phyloP scores from a whole-genome alignment of 805 yeast genomes.

The Starmera pachycereana region DNA sequence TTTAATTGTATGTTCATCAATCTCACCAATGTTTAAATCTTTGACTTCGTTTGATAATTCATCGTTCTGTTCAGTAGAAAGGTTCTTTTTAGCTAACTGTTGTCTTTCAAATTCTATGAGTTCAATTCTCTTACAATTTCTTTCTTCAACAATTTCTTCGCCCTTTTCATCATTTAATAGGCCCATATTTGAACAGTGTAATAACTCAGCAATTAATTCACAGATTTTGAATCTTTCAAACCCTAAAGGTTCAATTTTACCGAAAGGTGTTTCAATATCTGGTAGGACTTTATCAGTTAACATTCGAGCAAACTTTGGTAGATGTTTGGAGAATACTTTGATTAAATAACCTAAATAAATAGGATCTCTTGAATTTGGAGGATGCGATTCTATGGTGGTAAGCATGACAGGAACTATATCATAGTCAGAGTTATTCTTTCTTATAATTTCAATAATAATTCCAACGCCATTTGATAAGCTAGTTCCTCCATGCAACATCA shows the following conservation, averaged over 20 bases:
- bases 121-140: slow-evolving; percentile 58
- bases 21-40: neutral
- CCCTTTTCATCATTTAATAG: slow-evolving; percentile 71
- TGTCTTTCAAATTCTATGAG: slow-evolving; percentile 27
- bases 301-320: slow-evolving; percentile 59
- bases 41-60: slow-evolving; percentile 19
- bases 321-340: slow-evolving; percentile 60
- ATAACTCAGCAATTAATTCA: slow-evolving; percentile 85
- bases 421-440: slow-evolving; percentile 94
- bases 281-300: slow-evolving; percentile 30
- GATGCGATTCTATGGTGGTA: slow-evolving; percentile 77
- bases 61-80: neutral
- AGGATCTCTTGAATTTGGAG: slow-evolving; percentile 89
- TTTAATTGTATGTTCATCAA: neutral
- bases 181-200: slow-evolving; percentile 97
- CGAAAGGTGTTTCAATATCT: slow-evolving; percentile 51
- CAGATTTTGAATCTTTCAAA: slow-evolving; percentile 85
- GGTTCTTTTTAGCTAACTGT: slow-evolving; percentile 4
- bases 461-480: slow-evolving; percentile 93
- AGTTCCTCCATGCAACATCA: slow-evolving; percentile 76
- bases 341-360: slow-evolving; percentile 84
- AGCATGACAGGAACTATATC: slow-evolving; percentile 80
- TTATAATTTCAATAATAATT: slow-evolving; percentile 83
- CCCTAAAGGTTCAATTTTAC: slow-evolving; percentile 67
- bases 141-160: slow-evolving; percentile 51